Conservation (phyloP, 1,139 yeast genomes). For the Blastobotrys elegans region DNA sequence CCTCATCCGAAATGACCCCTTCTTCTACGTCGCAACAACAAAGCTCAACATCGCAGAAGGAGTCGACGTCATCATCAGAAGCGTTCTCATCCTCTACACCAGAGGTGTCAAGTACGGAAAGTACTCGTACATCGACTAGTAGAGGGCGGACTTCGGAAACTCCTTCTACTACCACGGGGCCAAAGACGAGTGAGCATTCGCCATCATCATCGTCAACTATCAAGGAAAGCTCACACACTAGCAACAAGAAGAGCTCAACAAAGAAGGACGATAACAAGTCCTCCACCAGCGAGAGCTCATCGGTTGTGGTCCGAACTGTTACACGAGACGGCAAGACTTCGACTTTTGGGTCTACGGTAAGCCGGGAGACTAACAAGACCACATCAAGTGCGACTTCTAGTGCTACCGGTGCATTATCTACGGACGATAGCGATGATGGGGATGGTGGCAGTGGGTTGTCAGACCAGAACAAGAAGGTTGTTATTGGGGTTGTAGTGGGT, state of each 20-base stretch:
- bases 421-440: slow-evolving; percentile 12
- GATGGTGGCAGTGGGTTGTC: slow-evolving; percentile 24
- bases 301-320: slow-evolving; percentile 12
- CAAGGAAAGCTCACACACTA: background rate
- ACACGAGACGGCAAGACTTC: slow-evolving; percentile 11
- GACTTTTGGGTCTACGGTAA: slow-evolving; percentile 9
- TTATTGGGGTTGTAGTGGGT: slow-evolving; percentile 33
- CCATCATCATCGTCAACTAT: background rate
- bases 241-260: background rate
- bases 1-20: background rate
- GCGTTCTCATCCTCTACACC: background rate
- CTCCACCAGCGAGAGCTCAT: background rate
- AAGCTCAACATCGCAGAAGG: background rate
- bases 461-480: slow-evolving; percentile 27
- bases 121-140: background rate
- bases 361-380: slow-evolving; percentile 12
- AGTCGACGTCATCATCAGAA: background rate
- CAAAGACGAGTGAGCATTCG: background rate
- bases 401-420: slow-evolving; percentile 20
- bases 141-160: background rate
- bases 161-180: slow-evolving; percentile 2
- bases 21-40: background rate
- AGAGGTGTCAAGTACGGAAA: too few relatives aligned
- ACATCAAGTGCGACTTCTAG: slow-evolving; percentile 12
- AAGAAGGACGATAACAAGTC: slow-evolving; percentile 2